A percentile compares a stretch with the other conserved stretches of the same genome.
Evolutionary conservation across 805 yeast species (phyloP).

Genomic region (Lipomyces orientalis): DNA sequence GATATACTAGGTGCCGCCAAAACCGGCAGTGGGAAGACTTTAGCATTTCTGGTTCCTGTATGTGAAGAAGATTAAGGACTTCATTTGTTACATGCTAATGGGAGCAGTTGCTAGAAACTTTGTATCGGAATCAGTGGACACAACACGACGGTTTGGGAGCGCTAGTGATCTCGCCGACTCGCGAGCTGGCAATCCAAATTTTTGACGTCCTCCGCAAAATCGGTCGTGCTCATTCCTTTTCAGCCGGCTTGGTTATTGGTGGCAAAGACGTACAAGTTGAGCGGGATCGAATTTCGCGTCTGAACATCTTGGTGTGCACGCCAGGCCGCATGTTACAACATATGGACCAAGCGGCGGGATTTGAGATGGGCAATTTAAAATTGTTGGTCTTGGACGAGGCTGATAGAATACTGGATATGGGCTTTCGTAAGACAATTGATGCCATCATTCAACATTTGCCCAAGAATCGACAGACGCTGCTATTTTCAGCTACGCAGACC

Average conservation of each 20-base stretch:
- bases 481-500: constrained; percentile 90
- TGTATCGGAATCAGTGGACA: constrained; percentile 74
- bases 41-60: constrained; percentile 83
- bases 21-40: constrained; percentile 90
- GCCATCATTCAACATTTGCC: constrained; percentile 80
- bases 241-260: constrained; percentile 92
- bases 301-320: constrained; percentile 86
- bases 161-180: constrained; percentile 84
- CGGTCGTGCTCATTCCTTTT: constrained; percentile 73
- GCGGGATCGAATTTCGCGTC: constrained; percentile 74
- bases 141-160: constrained; percentile 90
- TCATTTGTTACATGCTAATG: not conserved
- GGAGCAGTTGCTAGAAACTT: constrained; percentile 45
- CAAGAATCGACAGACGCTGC: constrained; percentile 76
- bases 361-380: constrained; percentile 76
- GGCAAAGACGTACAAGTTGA: constrained; percentile 88
- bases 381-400: constrained; percentile 88
- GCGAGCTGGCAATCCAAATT: constrained; percentile 89
- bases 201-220: constrained; percentile 85
- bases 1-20: constrained; percentile 88
- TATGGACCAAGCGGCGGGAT: constrained; percentile 84
- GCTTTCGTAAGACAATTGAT: constrained; percentile 82
- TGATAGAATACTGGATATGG: constrained; percentile 92
- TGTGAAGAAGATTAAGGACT: constrained; percentile 42
- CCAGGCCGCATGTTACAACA: constrained; percentile 92